Conservation (phyloP, 2,329 filamentous ascomycete genomes). For the Colletotrichum theobromicola region DNA sequence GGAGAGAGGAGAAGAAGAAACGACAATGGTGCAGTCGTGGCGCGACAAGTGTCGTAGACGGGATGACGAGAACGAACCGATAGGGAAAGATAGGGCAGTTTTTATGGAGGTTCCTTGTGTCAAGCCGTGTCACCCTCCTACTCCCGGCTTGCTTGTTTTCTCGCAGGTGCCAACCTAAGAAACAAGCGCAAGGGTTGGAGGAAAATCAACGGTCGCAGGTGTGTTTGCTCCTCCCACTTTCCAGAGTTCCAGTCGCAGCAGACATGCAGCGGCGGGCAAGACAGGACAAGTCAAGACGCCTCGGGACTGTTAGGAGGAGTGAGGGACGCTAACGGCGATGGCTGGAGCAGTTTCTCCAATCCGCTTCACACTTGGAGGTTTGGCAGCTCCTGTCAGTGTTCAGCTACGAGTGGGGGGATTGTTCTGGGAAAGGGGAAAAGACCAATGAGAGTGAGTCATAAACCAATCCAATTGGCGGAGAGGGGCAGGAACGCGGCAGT, state of each 20-base stretch:
- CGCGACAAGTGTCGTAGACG: background rate
- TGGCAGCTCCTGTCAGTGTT: background rate
- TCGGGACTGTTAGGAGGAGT: background rate
- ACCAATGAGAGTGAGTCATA: conserved; percentile 8
- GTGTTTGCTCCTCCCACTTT: conserved; percentile 9
- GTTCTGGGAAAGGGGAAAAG: background rate
- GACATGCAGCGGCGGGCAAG: background rate
- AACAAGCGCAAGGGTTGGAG: background rate
- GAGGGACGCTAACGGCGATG: background rate
- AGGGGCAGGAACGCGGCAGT: background rate
- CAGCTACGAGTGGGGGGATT: background rate
- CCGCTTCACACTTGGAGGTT: background rate
- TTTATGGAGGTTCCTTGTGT: background rate
- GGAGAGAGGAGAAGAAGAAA: background rate
- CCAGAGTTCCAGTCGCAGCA: background rate
- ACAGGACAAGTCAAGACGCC: background rate
- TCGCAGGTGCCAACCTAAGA: background rate
- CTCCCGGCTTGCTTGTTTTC: background rate
- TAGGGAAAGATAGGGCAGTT: background rate
- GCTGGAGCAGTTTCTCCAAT: background rate
- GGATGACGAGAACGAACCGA: background rate
- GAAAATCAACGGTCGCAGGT: background rate
- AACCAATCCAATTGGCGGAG: background rate
- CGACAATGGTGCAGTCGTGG: background rate
- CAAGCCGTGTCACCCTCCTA: background rate